These are phyloP conservation scores for Aspergillus vadensis DNA, from an alignment of 2,329 filamentous ascomycete genomes.

Conservation along the genomic window DNA sequence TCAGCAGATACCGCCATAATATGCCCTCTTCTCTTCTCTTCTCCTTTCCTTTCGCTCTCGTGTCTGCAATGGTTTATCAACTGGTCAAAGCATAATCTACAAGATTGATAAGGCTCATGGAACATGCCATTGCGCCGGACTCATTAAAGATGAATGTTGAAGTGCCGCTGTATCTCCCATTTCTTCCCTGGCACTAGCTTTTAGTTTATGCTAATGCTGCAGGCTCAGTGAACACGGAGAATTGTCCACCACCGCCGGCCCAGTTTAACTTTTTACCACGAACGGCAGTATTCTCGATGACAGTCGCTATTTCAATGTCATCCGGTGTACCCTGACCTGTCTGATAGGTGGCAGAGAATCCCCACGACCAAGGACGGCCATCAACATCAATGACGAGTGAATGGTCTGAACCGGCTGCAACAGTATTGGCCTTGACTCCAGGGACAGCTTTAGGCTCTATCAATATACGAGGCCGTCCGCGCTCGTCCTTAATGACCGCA, in stretches of 20 bases:
- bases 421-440: conserved; percentile 58
- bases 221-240: conserved; percentile 45
- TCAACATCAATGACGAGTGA: conserved; percentile 69
- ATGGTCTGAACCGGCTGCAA: conserved; percentile 71
- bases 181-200: neutral
- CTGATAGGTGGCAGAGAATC: conserved; percentile 78
- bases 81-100: neutral
- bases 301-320: conserved; percentile 73
- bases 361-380: conserved; percentile 76
- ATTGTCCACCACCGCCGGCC: conserved; percentile 89
- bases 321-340: conserved; percentile 77
- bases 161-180: neutral
- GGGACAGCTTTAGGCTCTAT: conserved; percentile 64
- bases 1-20: too few species aligned
- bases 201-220: conserved; percentile 19
- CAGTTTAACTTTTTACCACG: conserved; percentile 72
- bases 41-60: neutral
- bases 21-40: neutral
- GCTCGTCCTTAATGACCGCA: conserved; percentile 65
- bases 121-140: neutral
- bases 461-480: conserved; percentile 70
- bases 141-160: neutral
- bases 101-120: neutral
- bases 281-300: conserved; percentile 83
- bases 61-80: neutral